Evolutionary conservation across 352 stramenopile genomes (phyloP), one percentile per base, ranked within the genome.

Genomic region (Phytophthora meadii): DNA sequence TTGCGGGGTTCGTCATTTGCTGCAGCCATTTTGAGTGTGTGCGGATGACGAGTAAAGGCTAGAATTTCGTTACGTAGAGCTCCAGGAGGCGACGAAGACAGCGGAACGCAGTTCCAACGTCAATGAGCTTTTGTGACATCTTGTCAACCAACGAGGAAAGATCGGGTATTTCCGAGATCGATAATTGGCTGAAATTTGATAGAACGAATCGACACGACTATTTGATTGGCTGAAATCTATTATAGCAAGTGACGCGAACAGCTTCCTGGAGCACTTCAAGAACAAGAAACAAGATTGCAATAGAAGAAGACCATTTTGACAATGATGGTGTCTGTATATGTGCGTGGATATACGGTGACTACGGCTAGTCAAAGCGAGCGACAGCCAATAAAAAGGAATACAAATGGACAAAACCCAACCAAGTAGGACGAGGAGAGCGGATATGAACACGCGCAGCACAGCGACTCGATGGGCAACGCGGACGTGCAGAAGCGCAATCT

Each of bases 371-470:
- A 36, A 61, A 66, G 52, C 47, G 37, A 45, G 41, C 57, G 49
- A 61, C 48, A 73, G 50, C 54, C 59, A 77, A 74, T 64, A 77
- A 70, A 70, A 76, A 74, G 54, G 22, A 61, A 74, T 74, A 74
- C 54, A 71, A 76, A 76, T 65, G 56, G 53, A 72, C 68, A 72
- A 72, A 68, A 72, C 63, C 62, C 55, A 55, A 65, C 54, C 51
- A 28, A 57, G 22, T 48, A 60, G 15, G 49, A 74, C 39, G 50
- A 63, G n/a, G 36, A 71, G 28, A 17, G 49, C 41, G 48, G 47
- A 60, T 34, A 53, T 60, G 25, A 39, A 61, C 52, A 67, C 54
- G 36, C 37, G 9, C 19, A 32, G 37, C 27, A 24, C 12, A 59
- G 57, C 39, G 49, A 22, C 30, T 41, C 19, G 22, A 53, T 50